Conservation (phyloP, 2,329 filamentous ascomycete species). For the Colletotrichum lupini region DNA sequence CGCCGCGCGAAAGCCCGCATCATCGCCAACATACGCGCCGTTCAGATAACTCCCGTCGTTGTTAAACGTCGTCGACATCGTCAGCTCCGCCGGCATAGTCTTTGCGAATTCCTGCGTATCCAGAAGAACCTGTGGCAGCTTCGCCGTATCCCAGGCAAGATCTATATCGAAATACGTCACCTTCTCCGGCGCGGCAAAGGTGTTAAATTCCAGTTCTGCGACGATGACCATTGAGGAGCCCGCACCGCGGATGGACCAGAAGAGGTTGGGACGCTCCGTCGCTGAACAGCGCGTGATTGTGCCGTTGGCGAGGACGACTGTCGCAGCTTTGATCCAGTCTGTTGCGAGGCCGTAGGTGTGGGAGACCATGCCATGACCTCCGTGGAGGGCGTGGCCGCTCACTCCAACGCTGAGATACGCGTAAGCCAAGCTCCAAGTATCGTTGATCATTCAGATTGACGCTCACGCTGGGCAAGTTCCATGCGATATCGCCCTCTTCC, state of each 20-base stretch:
- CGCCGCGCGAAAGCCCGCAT: background rate
- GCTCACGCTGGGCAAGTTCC: conserved; percentile 63
- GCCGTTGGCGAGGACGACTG: conserved; percentile 50
- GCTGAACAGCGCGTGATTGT: conserved; percentile 45
- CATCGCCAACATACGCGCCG: conserved; percentile 3
- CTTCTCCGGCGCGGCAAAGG: conserved; percentile 47
- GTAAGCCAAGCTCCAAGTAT: background rate
- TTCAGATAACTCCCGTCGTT: conserved; percentile 23
- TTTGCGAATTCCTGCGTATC: conserved; percentile 14
- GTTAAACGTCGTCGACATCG: conserved; percentile 35
- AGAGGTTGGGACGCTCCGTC: conserved; percentile 50
- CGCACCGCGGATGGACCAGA: conserved; percentile 55
- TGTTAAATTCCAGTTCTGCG: conserved; percentile 50
- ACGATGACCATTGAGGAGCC: conserved; percentile 56
- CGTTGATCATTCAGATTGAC: background rate
- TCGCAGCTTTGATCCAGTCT: conserved; percentile 49
- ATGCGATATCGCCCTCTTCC: conserved; percentile 55
- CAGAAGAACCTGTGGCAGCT: background rate
- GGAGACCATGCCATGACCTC: conserved; percentile 50
- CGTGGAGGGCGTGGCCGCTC: conserved; percentile 53
- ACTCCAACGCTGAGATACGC: conserved; percentile 47
- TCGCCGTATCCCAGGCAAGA: background rate
- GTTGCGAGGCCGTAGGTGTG: conserved; percentile 43
- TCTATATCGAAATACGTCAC: conserved; percentile 41
- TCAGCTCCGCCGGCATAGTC: conserved; percentile 40